Base-by-base conservation (phyloP, 176 grass and related monocot species). In the Oryza meyeriana region DNA sequence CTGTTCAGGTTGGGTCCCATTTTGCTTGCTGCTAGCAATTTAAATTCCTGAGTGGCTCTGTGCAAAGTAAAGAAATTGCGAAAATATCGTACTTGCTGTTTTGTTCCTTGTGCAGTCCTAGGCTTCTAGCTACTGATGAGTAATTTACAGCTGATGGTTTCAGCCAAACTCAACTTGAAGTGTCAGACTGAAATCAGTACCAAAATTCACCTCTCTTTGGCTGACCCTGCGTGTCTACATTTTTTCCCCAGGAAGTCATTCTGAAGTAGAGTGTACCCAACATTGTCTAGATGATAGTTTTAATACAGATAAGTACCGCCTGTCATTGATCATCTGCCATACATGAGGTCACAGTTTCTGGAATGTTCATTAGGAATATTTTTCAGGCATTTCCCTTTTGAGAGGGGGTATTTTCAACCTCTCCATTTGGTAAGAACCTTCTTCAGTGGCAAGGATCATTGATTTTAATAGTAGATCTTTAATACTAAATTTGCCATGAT, bases 201-300 rank as follows among this genome's bases (percentile, higher is more conserved):
- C 30, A 35, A 31, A 16, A 12, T 38, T 22, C 32, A 6, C 36
- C 5, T 14, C 22, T 13, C 10, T 3, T 16, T 27, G n/a, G 10
- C 11, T 16, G 13, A 48, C 26, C 39, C 17, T 30, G 25, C 5
- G 6, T 18, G 11, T 10, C 38, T 45, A 28, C n/a, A 24, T 1
- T 29, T 27, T 42, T 29, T 36, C 4, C 33, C 18, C 32, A 13
- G 38, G 22, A 69, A 69, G 22, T 69, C 8, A n/a, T 45, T 47
- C 86, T 50, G 71, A 84, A 65, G 80, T 89, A 13, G 83, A 86
- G 71, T 72, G 67, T 45, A 79, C 70, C 79, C 69, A 30, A 92
- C 79, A 86, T 86, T 72, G 86, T 84, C 59, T 79, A 89, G 61
- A 77, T 89, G 86, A 83, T 92, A 80, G 64, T 79, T 62, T 31